Conservation (phyloP, 768 basidiomycete species). For the Mycena venus region DNA sequence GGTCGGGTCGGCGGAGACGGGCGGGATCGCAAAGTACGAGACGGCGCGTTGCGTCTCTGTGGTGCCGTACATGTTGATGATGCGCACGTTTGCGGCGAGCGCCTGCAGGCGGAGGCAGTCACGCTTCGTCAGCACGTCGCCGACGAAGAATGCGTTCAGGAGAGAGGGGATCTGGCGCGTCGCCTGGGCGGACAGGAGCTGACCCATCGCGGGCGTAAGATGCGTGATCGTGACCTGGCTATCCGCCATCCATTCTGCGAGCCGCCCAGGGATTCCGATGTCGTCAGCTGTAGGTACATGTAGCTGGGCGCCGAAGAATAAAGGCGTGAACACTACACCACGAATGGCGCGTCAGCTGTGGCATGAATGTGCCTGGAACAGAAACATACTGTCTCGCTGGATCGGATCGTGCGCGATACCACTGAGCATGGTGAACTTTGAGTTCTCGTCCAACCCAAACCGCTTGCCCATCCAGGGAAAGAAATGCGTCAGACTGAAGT, state of each 20-base stretch:
- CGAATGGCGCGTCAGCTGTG: constrained; percentile 17
- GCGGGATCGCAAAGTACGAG: constrained; percentile 94
- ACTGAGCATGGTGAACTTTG: constrained; percentile 97
- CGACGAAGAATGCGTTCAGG: constrained; percentile 95
- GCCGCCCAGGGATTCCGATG: constrained; percentile 95
- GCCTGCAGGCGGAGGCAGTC: constrained; percentile 96
- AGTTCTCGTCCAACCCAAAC: constrained; percentile 79
- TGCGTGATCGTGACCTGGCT: constrained; percentile 95
- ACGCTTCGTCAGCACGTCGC: constrained; percentile 98
- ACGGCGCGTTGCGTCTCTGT: constrained; percentile 99
- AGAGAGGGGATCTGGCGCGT: constrained; percentile 93
- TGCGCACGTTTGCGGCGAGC: constrained; percentile 91
- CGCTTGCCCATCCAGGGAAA: constrained; percentile 99
- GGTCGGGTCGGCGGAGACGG: constrained; percentile 84
- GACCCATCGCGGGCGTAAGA: constrained; percentile 98
- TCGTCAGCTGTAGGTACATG: constrained; percentile 98
- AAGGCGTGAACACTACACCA: constrained; percentile 91
- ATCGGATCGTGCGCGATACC: constrained; percentile 99
- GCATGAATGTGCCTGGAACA: not conserved
- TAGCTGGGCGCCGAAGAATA: constrained; percentile 96
- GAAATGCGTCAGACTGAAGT: constrained; percentile 97
- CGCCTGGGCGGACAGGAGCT: constrained; percentile 85
- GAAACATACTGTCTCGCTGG: constrained; percentile 92
- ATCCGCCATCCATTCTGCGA: constrained; percentile 99
- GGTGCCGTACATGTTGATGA: constrained; percentile 99